Base-by-base conservation (phyloP, 176 grass and related monocot species). In the Thalia dealbata region DNA sequence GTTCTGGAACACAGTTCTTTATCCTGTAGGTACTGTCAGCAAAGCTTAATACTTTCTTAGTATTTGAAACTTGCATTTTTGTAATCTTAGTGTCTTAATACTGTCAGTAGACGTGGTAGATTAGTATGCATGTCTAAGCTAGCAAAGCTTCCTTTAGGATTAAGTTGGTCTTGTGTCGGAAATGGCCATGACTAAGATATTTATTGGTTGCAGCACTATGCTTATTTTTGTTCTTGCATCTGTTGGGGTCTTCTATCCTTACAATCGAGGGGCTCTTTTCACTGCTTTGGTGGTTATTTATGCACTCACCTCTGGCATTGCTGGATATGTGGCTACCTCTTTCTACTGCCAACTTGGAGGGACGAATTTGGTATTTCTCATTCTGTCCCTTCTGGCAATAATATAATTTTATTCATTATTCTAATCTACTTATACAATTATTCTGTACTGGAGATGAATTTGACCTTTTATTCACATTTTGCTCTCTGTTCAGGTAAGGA, bases 331-430 rank as follows among this genome's bases (percentile, higher is more conserved):
- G 5, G 54, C 70, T 15, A 52, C 70, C 70, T 28, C 44, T 52
- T 72, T 72, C 70, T 72, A 72, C 19, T 54, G 48, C 52, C 70
- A 72, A 50, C 70, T 72, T 72, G 70, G 52, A 72, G 70, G 70
- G 50, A 54, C 25, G 18, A 72, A 54, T 18, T 72, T 45, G 70
- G 70, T 72, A 46, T 45, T 23, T 16, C 46, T 48, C 6, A 48
- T 10, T 48, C 6, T 8, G 4, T 48, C 45, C 11, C 10, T 13
- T 48, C 11, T 48, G 45, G 45, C 45, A 48, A 48, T 48, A 13
- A 48, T 48, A 48, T 48, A 13, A 48, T 48, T 48, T 48, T 48
- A 48, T 48, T 48, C 45, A 48, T 13, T 10, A 48, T 48, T 2
- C 6, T 48, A 10, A 48, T 10, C 5, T 13, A 48, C 6, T 48